Evolutionary conservation across 805 yeast genomes (phyloP).

Genomic region (Nakazawaea sp.): DNA sequence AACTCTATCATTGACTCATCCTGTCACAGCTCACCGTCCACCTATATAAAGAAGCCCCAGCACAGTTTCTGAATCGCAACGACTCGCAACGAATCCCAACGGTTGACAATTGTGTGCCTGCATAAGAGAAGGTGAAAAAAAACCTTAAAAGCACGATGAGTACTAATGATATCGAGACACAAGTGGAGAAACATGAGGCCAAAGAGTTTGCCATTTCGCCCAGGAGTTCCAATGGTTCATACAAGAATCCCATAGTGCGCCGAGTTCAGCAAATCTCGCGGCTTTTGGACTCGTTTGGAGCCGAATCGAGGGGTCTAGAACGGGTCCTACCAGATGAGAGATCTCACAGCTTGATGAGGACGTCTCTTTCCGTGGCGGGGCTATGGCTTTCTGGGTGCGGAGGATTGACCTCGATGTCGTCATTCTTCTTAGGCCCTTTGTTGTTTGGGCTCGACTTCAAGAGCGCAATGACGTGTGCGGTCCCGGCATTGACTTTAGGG

Average conservation of each 20-base stretch:
- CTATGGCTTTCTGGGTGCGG: constrained; percentile 86
- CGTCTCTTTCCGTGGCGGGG: constrained; percentile 45
- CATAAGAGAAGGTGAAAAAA: no score
- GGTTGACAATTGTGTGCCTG: no score
- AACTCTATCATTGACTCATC: no score
- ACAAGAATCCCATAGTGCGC: background rate
- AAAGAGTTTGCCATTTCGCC: no score
- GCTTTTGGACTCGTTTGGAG: constrained; percentile 47
- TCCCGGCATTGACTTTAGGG: constrained; percentile 60
- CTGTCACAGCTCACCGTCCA: no score
- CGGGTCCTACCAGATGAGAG: constrained; percentile 60
- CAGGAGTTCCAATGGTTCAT: no score
- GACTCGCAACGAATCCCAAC: no score
- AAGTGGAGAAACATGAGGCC: no score
- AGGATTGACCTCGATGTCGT: constrained; percentile 84
- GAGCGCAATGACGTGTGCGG: constrained; percentile 56
- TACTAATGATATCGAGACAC: no score
- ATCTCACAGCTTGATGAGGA: constrained; percentile 12
- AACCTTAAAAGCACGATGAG: no score
- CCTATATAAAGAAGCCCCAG: no score
- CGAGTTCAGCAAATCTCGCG: constrained; percentile 15
- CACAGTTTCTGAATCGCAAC: no score
- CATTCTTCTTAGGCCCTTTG: constrained; percentile 71
- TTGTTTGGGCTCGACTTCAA: constrained; percentile 62
- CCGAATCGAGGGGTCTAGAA: constrained; percentile 77